Evolutionary conservation across 2,329 filamentous ascomycete species (phyloP), one percentile per base, ranked within the genome.

Genomic region (Fusarium ramigenum): DNA sequence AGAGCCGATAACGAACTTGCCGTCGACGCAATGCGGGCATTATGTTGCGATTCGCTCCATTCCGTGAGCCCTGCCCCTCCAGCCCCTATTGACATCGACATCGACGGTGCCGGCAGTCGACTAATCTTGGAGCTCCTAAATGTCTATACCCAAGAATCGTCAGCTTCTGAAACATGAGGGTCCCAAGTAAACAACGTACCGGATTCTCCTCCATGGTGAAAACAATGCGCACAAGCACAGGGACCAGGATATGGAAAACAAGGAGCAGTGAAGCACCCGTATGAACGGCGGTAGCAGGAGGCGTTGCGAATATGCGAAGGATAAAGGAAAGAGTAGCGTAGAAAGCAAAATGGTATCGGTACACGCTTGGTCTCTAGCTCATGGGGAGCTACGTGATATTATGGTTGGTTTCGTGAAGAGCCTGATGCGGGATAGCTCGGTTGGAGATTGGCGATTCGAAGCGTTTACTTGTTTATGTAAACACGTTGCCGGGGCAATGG

Each of bases 31-130:
- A 82, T 79, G 57, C 89, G 87, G 47, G 85, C 80, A 78, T 92
- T 92, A 80, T 83, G 84, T 76, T 91, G 88, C n/a, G 89, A 90
- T 12, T 90, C 87, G 76, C 83, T 86, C 73, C 89, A 87, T 77
- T 91, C 89, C 15, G 85, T 80, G 21, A 91, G 84, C 7, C 82
- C 82, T 18, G 81, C 81, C 18, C 82, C 81, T 46, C 82, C 56
- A 37, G 56, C 81, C 34, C 70, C 75, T 66, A 73, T 67, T 39
- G 75, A 66, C 40, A 75, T 68, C 9, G 76, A 73, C 58, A 66
- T 36, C 6, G 63, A 67, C 9, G 80, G 80, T 14, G 77, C 78
- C 28, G 79, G 80, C 36, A 82, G 69, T 23, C 80, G 78, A 68
- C 80, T 82, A 49, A 75, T 72, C 50, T 78, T 82, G 47, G 79